Evolutionary conservation across 305 asterid species (phyloP).

Genomic region (Fraxinus albicans): DNA sequence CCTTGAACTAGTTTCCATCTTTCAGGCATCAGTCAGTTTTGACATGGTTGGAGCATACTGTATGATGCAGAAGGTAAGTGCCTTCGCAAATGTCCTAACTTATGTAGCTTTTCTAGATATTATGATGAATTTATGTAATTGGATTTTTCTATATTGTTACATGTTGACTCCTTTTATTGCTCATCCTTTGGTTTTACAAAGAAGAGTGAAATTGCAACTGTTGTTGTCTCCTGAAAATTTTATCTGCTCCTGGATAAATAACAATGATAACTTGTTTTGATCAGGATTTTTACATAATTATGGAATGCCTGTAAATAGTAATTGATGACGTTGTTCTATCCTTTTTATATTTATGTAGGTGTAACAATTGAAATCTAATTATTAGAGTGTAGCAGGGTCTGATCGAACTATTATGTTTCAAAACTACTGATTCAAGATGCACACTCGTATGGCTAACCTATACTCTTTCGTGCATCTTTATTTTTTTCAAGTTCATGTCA

Average conservation of each 20-base stretch:
- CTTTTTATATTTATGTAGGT: neutral
- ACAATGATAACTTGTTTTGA: neutral
- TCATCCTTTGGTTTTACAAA: neutral
- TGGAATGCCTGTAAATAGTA: neutral
- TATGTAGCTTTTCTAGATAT: neutral
- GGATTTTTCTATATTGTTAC: neutral
- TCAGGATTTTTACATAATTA: neutral
- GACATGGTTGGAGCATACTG: neutral
- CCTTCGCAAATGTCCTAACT: neutral
- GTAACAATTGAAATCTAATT: neutral
- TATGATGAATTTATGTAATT: neutral
- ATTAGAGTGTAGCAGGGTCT: neutral
- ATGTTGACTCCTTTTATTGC: neutral
- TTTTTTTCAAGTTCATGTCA: neutral
- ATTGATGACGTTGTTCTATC: neutral
- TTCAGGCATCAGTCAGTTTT: neutral
- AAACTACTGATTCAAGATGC: neutral
- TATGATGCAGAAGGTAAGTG: neutral
- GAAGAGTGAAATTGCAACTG: neutral
- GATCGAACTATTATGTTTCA: neutral
- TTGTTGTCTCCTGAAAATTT: neutral
- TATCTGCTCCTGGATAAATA: neutral
- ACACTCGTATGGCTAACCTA: neutral
- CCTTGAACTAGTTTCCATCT: neutral
- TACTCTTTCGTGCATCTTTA: neutral